Percentiles rank a stretch among this genome's conserved stretches.
These are phyloP conservation scores for Geopyxis carbonaria DNA, from an alignment of 495 filamentous ascomycete species.

Conservation along the genomic window DNA sequence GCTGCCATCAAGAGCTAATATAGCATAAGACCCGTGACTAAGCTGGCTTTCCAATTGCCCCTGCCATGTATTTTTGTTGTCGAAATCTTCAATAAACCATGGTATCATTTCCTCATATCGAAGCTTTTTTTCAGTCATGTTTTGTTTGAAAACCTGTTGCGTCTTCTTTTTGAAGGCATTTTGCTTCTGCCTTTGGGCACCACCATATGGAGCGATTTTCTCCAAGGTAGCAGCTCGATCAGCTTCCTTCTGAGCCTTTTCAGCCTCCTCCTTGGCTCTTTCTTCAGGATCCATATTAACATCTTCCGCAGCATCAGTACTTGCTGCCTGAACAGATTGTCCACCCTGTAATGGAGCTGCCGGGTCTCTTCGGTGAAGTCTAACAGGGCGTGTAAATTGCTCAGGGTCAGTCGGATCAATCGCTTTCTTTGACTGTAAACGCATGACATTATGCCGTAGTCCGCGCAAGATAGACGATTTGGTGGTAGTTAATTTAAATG, in stretches of 20 bases:
- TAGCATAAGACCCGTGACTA: conserved; percentile 55
- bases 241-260: conserved; percentile 60
- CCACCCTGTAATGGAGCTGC: conserved; percentile 42
- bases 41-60: conserved; percentile 75
- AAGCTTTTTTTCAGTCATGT: conserved; percentile 64
- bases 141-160: conserved; percentile 41
- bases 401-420: conserved; percentile 59
- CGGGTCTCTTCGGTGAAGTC: conserved; percentile 80
- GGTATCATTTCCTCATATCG: conserved; percentile 89
- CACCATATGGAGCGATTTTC: conserved; percentile 62
- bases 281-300: conserved; percentile 30
- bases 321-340: conserved; percentile 22
- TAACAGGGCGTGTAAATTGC: conserved; percentile 73
- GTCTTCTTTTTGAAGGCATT: conserved; percentile 66
- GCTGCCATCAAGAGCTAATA: conserved; percentile 48
- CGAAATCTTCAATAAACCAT: conserved; percentile 93
- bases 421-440: conserved; percentile 44
- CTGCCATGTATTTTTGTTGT: conserved; percentile 82
- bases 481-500: conserved; percentile 45
- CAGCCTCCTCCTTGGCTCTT: conserved; percentile 49
- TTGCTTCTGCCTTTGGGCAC: conserved; percentile 41
- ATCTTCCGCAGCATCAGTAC: conserved; percentile 29
- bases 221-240: conserved; percentile 68
- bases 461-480: conserved; percentile 64
- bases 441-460: conserved; percentile 70